Percentiles rank a stretch among this genome's conserved stretches.
Evolutionary conservation across 257 asterid genomes (phyloP).

Genomic region (Fraxinus cuspidata): DNA sequence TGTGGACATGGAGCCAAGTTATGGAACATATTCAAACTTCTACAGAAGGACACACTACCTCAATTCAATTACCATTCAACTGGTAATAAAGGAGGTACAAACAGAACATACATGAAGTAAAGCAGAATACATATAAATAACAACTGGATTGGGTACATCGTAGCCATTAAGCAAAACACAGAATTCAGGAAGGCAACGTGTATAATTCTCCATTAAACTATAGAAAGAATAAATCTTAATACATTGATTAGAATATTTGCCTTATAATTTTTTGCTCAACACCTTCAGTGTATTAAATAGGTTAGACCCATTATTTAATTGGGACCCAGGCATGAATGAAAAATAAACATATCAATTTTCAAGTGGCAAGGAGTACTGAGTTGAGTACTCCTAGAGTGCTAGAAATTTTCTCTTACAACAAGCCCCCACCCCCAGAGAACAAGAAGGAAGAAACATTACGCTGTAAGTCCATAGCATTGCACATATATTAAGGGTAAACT

Average conservation of each 20-base stretch:
- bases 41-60: background rate
- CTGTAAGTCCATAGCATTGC: background rate
- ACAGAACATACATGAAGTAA: background rate
- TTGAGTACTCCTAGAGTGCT: too few species aligned
- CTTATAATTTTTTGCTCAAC: background rate
- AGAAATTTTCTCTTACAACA: background rate
- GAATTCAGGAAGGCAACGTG: background rate
- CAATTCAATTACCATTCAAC: background rate
- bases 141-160: background rate
- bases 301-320: too few species aligned
- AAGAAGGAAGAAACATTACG: background rate
- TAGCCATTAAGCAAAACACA: background rate
- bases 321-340: too few species aligned
- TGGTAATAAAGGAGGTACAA: background rate
- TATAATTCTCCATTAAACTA: background rate
- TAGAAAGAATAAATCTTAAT: background rate
- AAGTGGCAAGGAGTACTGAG: too few species aligned
- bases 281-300: background rate
- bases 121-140: background rate
- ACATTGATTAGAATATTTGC: background rate
- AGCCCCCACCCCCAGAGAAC: background rate
- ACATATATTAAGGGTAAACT: background rate
- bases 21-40: conserved; percentile 6
- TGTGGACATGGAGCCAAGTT: background rate
- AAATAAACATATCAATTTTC: too few species aligned